Conservation (phyloP, 129 eudicot genomes). For the Centella asiatica region DNA sequence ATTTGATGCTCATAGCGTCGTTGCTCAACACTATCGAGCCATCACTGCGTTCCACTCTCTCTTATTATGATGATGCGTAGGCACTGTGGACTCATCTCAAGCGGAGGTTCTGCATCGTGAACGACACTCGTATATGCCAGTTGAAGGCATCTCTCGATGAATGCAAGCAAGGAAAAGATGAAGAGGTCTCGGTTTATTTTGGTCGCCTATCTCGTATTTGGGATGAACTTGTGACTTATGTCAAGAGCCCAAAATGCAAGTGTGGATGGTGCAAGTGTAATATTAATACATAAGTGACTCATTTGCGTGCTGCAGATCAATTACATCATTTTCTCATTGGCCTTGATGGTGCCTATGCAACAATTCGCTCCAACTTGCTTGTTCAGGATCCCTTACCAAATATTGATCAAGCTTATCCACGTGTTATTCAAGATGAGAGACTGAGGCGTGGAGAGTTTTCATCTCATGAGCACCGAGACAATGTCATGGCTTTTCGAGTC, state of each 20-base stretch:
- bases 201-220: background rate
- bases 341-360: background rate
- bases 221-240: background rate
- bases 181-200: background rate
- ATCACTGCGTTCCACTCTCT: background rate
- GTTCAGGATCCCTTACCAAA: background rate
- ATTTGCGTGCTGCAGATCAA: background rate
- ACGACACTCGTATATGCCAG: background rate
- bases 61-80: background rate
- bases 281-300: background rate
- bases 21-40: background rate
- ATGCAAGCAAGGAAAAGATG: background rate
- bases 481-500: too few relatives aligned
- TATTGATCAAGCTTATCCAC: background rate
- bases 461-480: background rate
- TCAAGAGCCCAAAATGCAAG: background rate
- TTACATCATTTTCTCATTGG: background rate
- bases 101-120: background rate
- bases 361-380: background rate
- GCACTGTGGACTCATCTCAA: background rate
- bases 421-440: background rate
- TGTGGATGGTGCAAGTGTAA: background rate
- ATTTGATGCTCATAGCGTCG: background rate
- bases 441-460: background rate
- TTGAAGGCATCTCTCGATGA: background rate